Conservation (phyloP, 1,139 yeast species). For the Hanseniaspora gamundiae region DNA sequence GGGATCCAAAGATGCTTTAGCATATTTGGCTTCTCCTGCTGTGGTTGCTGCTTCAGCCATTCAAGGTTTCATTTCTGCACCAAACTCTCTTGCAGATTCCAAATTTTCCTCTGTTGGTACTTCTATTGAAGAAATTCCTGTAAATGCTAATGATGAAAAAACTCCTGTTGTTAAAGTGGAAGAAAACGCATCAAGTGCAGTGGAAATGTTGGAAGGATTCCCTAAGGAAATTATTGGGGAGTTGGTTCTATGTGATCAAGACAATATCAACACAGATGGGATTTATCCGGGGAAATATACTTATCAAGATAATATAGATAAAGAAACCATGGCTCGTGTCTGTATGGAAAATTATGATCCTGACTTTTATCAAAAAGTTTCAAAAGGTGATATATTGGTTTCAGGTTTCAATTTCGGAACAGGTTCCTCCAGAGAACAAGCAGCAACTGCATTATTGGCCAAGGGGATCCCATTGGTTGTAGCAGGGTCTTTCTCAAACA, state of each 20-base stretch:
- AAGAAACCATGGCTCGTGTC: conserved; percentile 94
- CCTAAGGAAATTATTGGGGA: conserved; percentile 85
- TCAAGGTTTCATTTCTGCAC: conserved; percentile 84
- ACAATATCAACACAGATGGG: conserved; percentile 95
- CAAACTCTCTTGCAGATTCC: conserved; percentile 47
- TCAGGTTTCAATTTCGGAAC: conserved; percentile 96
- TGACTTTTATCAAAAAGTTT: conserved; percentile 69
- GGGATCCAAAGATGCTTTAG: conserved; percentile 96
- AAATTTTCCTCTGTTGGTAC: conserved; percentile 17
- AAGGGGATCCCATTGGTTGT: conserved; percentile 87
- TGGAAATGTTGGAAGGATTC: conserved; percentile 76
- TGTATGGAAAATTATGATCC: conserved; percentile 98
- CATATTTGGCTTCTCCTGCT: conserved; percentile 93
- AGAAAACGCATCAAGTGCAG: conserved; percentile 28
- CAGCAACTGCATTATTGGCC: conserved; percentile 93
- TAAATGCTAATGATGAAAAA: too few relatives aligned
- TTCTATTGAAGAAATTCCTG: conserved; percentile 32
- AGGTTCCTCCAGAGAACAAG: conserved; percentile 98
- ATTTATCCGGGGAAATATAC: conserved; percentile 98
- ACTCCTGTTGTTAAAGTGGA: conserved; percentile 26
- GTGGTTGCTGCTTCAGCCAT: conserved; percentile 98
- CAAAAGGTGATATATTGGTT: conserved; percentile 78
- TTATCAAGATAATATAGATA: conserved; percentile 90
- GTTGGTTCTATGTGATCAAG: conserved; percentile 89
- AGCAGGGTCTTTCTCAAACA: conserved; percentile 96